Conservation (phyloP, 169 alveolate species). For the Perkinsus marinus region DNA sequence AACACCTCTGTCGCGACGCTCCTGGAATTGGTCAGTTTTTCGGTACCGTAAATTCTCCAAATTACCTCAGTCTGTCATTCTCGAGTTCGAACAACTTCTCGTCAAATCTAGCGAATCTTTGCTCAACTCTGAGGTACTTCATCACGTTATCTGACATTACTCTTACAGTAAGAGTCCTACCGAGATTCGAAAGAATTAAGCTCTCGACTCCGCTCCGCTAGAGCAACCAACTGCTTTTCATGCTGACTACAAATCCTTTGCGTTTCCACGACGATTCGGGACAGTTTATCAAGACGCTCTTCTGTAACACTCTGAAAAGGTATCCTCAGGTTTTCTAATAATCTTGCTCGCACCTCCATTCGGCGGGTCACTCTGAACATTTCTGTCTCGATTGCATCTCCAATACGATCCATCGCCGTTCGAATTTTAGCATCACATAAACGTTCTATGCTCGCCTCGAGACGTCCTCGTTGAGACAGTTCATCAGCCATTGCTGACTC, state of each 20-base stretch:
- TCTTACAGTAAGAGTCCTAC: background rate
- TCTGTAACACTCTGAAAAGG: background rate
- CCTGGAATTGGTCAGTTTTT: background rate
- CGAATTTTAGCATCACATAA: background rate
- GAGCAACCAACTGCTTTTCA: background rate
- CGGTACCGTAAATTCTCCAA: background rate
- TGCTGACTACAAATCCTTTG: background rate
- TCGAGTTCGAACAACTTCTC: background rate
- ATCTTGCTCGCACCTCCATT: background rate
- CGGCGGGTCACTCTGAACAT: background rate
- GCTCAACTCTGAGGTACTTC: background rate
- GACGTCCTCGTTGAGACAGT: background rate
- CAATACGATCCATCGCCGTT: background rate
- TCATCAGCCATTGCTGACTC: background rate
- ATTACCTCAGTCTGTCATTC: background rate
- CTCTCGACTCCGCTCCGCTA: background rate
- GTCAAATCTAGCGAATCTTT: background rate
- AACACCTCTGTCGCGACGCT: background rate
- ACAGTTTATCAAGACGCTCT: background rate
- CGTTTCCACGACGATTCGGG: background rate
- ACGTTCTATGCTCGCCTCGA: background rate
- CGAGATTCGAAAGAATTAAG: background rate
- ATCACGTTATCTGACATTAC: background rate
- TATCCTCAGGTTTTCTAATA: background rate
- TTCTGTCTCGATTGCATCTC: background rate